These are phyloP conservation scores for Marasmius tenuissimus DNA, from an alignment of 1,284 basidiomycete species.

Conservation along the genomic window DNA sequence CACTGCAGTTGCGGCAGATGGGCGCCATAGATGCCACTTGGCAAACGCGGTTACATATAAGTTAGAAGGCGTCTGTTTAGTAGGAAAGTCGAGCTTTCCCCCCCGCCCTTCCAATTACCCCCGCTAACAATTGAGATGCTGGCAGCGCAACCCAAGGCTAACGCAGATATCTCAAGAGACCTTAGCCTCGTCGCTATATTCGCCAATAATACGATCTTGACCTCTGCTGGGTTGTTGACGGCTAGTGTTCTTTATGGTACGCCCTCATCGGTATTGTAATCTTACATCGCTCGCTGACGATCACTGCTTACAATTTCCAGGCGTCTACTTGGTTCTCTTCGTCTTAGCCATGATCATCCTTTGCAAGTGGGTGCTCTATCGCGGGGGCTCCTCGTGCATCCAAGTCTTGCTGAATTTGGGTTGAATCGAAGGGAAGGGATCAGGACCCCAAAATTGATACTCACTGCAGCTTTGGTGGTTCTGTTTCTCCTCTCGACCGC, in stretches of 20 bases:
- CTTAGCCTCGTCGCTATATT: neutral
- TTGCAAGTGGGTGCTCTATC: neutral
- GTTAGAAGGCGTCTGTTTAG: too few relatives aligned
- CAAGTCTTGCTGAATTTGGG: neutral
- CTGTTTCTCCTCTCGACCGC: neutral
- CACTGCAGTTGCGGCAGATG: too few relatives aligned
- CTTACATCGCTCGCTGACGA: neutral
- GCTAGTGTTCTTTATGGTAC: neutral
- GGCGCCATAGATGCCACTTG: too few relatives aligned
- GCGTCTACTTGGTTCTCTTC: neutral
- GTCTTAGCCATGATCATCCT: neutral
- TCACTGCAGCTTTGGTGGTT: neutral
- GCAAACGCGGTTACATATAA: too few relatives aligned
- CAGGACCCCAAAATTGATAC: neutral
- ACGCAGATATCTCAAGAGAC: neutral
- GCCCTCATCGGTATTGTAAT: neutral
- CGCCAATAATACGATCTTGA: neutral
- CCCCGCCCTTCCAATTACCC: too few relatives aligned
- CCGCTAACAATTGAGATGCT: too few relatives aligned
- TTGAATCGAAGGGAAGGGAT: neutral
- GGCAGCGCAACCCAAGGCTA: neutral
- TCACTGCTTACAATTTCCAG: neutral
- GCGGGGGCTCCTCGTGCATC: too few relatives aligned
- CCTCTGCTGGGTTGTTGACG: neutral
- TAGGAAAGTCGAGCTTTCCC: too few relatives aligned